phyloP scores from a whole-genome alignment of 164 flowering plant genomes.

The Dillenia suffruticosa region DNA sequence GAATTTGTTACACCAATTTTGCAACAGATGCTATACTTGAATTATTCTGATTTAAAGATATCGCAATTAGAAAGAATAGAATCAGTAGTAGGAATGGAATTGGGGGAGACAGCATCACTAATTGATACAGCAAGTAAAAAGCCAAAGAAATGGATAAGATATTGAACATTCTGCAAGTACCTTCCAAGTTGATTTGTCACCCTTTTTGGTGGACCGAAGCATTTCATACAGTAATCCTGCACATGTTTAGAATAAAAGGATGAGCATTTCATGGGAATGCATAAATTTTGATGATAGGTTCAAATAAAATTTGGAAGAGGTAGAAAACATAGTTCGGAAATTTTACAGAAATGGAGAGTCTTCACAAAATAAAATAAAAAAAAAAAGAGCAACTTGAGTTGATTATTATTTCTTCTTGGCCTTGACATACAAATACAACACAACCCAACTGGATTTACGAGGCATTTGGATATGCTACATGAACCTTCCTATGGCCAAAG shows the following conservation, averaged over 20 bases:
- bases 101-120: not conserved
- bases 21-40: not conserved
- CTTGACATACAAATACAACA: no score
- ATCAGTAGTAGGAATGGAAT: no score
- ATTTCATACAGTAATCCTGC: constrained; percentile 85
- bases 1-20: not conserved
- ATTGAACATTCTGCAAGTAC: constrained; percentile 29
- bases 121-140: not conserved
- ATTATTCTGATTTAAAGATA: not conserved
- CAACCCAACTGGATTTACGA: no score
- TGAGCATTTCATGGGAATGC: not conserved
- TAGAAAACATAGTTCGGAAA: not conserved
- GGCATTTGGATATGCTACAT: no score
- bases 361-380: not conserved
- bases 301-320: not conserved
- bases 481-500: no score
- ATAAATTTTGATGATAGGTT: not conserved
- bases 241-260: constrained; percentile 5
- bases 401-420: not conserved
- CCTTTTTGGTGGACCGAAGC: constrained; percentile 81
- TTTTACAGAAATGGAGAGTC: not conserved
- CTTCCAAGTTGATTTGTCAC: constrained; percentile 92
- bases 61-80: not conserved
- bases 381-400: not conserved
- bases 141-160: not conserved